Evolutionary conservation across 805 yeast species (phyloP).

Genomic region (Lachancea nothofagi): DNA sequence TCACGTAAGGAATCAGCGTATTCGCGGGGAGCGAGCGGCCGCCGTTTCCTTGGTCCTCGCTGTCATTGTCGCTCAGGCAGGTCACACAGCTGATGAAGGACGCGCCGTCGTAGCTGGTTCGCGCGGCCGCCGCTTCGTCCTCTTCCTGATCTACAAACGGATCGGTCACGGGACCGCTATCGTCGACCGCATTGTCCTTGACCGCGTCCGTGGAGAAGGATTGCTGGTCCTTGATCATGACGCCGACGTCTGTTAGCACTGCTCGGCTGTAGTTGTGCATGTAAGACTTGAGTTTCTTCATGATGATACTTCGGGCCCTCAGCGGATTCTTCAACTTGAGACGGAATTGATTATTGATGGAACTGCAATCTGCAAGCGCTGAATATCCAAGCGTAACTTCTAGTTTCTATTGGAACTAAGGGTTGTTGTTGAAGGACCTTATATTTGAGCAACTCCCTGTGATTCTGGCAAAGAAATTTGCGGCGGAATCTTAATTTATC

Average conservation of each 20-base stretch:
- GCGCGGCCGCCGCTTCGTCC: constrained; percentile 9
- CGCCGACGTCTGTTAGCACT: constrained; percentile 32
- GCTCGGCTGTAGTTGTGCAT: constrained; percentile 21
- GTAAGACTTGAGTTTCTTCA: constrained; percentile 4
- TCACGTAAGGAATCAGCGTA: constrained; percentile 30
- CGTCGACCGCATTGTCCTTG: constrained; percentile 2
- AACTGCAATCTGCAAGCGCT: too few species aligned
- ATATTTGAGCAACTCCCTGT: too few species aligned
- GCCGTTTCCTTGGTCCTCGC: constrained; percentile 13
- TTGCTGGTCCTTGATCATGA: constrained; percentile 31
- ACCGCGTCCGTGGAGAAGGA: constrained; percentile 5
- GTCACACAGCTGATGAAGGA: constrained; percentile 35
- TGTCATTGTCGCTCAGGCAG: constrained; percentile 26
- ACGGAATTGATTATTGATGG: too few species aligned
- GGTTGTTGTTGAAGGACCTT: too few species aligned
- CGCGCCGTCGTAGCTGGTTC: constrained; percentile 26
- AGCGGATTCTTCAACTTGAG: constrained; percentile 6
- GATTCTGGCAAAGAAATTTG: too few species aligned
- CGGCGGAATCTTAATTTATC: too few species aligned
- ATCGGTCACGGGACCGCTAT: constrained; percentile 3
- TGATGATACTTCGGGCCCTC: background rate
- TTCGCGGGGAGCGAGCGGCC: constrained; percentile 30
- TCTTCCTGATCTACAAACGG: constrained; percentile 11
- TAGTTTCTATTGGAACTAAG: too few species aligned
- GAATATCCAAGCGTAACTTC: too few species aligned